Base-by-base conservation (phyloP, 1,284 basidiomycete species). In the Ceratobasidium sp. region DNA sequence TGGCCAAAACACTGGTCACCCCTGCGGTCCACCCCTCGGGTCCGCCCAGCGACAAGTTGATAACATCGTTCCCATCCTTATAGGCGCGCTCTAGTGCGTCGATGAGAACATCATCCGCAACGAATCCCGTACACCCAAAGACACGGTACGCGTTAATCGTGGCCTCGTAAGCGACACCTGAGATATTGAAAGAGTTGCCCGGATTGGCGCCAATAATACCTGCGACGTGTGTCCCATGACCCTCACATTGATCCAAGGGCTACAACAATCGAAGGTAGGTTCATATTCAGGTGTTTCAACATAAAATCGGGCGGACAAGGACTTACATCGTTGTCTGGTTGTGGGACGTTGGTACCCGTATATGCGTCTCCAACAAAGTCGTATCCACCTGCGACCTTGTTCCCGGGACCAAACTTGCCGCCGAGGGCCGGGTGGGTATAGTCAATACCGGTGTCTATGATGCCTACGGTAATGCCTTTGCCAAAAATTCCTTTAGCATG, bases 371-470 rank as follows among this genome's bases (percentile, higher is more conserved):
- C 81, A 49, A 90, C 89, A 42, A 90, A 87, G 80, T 89, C 91
- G 72, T 83, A 82, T 0, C 85, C 85, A 53, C 82, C 81, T 1
- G 79, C 80, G 76, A 85, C 82, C 80, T 87, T 86, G 83, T 85
- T 87, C 15, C 85, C 85, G 0, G 81, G 40, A 6, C 87, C 87
- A 75, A 86, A 87, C 80, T 86, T 86, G n/a, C 86, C 86, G 49
- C 85, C 89, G 61, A 89, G 85, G 5, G 85, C 84, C 10, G 86
- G 85, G 63, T 86, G 85, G 9, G 84, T 85, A 82, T 88, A 88
- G 80, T 88, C 87, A 68, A 88, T 84, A 23, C 86, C 86, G 15
- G 86, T 83, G 79, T 87, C 84, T 61, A 88, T 85, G 75, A 89
- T 83, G 26, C 84, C 88, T 12, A 89, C 85, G 58, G 86, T 85